phyloP scores from a whole-genome alignment of 441 rosid genomes.

The Populus hybrid region DNA sequence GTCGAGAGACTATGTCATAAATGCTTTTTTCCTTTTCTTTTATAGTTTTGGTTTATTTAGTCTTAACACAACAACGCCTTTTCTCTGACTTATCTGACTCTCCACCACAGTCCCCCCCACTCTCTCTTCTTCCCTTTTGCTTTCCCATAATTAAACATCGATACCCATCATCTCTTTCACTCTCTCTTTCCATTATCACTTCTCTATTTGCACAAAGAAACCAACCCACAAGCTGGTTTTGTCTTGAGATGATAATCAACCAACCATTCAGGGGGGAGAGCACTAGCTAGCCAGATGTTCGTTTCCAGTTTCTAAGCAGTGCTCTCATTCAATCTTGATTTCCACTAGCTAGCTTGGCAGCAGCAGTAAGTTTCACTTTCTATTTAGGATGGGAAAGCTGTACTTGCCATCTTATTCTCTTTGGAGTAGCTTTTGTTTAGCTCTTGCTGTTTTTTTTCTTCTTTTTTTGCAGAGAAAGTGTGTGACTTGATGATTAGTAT shows the following conservation, averaged over 20 bases:
- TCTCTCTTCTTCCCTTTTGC: conserved; percentile 38
- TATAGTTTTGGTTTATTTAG: conserved; percentile 14
- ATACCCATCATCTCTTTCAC: conserved; percentile 24
- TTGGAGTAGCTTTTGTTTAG: background rate
- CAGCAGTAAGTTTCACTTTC: background rate
- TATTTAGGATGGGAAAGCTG: background rate
- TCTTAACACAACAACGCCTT: conserved; percentile 26
- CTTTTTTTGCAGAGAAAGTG: background rate
- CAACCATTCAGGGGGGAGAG: conserved; percentile 15
- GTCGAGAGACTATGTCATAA: background rate
- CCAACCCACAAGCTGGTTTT: conserved; percentile 11
- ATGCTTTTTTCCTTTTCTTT: conserved; percentile 8
- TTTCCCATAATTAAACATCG: conserved; percentile 51
- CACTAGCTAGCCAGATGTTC: background rate
- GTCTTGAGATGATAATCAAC: conserved; percentile 26
- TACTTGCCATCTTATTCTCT: background rate
- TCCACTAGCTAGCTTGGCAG: conserved; percentile 4
- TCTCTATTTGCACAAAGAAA: conserved; percentile 14
- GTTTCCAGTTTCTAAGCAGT: conserved; percentile 30
- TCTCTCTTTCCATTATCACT: conserved; percentile 5
- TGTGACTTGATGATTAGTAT: background rate
- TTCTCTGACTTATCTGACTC: conserved; percentile 46
- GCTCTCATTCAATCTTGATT: conserved; percentile 1
- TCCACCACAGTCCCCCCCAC: conserved; percentile 49
- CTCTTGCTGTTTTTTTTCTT: background rate